Conservation (phyloP, 129 eudicot species). For the Calendula officinalis region DNA sequence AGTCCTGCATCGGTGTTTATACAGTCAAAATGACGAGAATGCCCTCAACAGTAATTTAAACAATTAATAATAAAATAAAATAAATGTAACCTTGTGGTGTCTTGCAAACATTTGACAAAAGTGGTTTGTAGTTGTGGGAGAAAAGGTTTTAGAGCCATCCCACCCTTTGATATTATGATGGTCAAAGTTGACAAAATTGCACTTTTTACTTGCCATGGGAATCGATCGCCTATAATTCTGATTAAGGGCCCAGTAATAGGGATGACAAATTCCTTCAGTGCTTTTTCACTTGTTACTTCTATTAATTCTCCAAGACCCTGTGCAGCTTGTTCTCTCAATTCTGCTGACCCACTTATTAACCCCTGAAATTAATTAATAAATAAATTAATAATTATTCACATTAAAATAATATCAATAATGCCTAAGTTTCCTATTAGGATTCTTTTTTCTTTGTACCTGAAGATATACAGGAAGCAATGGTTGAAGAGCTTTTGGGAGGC, state of each 20-base stretch:
- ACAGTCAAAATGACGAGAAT: conserved; percentile 13
- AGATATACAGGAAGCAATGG: conserved; percentile 95
- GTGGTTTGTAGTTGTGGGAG: conserved; percentile 99
- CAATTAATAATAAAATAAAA: not conserved
- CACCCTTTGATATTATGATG: conserved; percentile 93
- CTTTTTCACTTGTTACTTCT: conserved; percentile 90
- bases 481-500: conserved; percentile 98
- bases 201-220: conserved; percentile 99
- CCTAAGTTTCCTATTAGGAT: not conserved
- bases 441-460: conserved; percentile 63
- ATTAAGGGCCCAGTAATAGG: conserved; percentile 97
- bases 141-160: conserved; percentile 91
- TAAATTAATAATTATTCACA: not conserved
- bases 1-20: conserved; percentile 51
- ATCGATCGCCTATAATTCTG: conserved; percentile 95
- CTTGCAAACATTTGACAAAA: conserved; percentile 88
- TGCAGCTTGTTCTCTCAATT: conserved; percentile 96
- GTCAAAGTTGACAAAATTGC: conserved; percentile 91
- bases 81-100: conserved; percentile 65
- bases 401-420: not conserved
- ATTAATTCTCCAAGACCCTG: conserved; percentile 95
- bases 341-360: conserved; percentile 94
- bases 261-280: conserved; percentile 84
- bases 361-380: conserved; percentile 46
- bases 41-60: not conserved